Evolutionary conservation across 306 rosid species (phyloP), one percentile per base, ranked within the genome.

Genomic region (Nissolia schottii): DNA sequence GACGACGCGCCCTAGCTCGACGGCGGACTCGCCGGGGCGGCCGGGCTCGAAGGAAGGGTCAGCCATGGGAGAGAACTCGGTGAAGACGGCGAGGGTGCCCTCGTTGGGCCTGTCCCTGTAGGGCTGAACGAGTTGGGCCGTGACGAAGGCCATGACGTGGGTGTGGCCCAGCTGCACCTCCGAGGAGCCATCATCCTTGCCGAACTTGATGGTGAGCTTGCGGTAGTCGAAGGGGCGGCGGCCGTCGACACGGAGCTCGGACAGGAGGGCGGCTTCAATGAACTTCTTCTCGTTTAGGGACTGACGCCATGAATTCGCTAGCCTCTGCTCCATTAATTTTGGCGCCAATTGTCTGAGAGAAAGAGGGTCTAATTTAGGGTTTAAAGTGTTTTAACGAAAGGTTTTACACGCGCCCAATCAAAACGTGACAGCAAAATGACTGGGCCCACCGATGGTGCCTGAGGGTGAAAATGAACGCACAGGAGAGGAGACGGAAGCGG

Each of bases 51-150:
- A 93, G 29, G 96, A 89, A 54, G 97, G 97, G 45, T 93, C 98
- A 9, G 97, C 98, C 98, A 91, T 93, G 16, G 95, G 96, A 41
- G 98, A 91, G 73, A 93, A 91, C 78, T 93, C 96, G 3, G 96
- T 87, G 88, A 67, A 93, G 64, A 93, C 77, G n/a, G 97, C 80
- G 54, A 93, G 96, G 0, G 87, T 32, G 48, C 98, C 98, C 68
- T 93, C 98, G 49, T 91, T 91, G 63, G 97, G 90, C 50, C 97
- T 83, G 63, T 93, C 98, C 19, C 78, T 72, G 61, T 93, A 93
- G n/a, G 98, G 98, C 53, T 82, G 88, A 41, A 82, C 74, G 15
- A 93, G 81, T 49, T 93, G 92, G 18, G 86, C 91, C 4, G 87
- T 81, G 60, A 91, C 94, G 74, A 83, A 83, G 38, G 72, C 84